Percentiles rank a stretch among this genome's conserved stretches.
Evolutionary conservation across 768 basidiomycete genomes (phyloP).

Genomic region (Naematelia aurantialba): DNA sequence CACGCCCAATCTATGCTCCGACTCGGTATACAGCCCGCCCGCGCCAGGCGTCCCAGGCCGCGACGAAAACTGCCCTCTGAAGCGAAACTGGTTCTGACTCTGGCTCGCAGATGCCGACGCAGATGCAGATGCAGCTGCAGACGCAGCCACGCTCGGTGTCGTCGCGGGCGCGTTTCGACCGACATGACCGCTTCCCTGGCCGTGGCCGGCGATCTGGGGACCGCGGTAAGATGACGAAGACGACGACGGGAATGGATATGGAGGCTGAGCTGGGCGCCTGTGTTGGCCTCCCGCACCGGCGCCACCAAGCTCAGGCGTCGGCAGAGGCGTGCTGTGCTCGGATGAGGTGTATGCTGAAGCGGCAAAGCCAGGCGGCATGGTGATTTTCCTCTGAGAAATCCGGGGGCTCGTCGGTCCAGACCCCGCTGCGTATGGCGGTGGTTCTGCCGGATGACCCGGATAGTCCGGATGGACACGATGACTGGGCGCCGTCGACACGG

Average conservation of each 20-base stretch:
- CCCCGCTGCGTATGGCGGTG: neutral
- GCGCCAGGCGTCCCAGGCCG: conserved; percentile 32
- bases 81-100: conserved; percentile 26
- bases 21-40: neutral
- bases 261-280: conserved; percentile 1
- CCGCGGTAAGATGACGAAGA: neutral
- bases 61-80: conserved; percentile 42
- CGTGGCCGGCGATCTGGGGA: too few species aligned
- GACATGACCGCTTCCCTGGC: neutral
- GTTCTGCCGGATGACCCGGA: neutral
- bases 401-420: neutral
- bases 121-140: conserved; percentile 3
- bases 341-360: conserved; percentile 1
- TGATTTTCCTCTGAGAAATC: conserved; percentile 15
- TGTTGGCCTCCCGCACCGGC: neutral
- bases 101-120: too few species aligned
- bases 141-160: conserved; percentile 3
- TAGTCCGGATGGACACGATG: too few species aligned
- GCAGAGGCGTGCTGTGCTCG: conserved; percentile 5
- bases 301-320: conserved; percentile 7
- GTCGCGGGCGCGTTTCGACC: conserved; percentile 5
- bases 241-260: neutral
- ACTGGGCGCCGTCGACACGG: too few species aligned
- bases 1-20: conserved; percentile 11
- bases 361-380: conserved; percentile 34